phyloP scores from a whole-genome alignment of 169 alveolate species.

The Toxoplasma gondii region DNA sequence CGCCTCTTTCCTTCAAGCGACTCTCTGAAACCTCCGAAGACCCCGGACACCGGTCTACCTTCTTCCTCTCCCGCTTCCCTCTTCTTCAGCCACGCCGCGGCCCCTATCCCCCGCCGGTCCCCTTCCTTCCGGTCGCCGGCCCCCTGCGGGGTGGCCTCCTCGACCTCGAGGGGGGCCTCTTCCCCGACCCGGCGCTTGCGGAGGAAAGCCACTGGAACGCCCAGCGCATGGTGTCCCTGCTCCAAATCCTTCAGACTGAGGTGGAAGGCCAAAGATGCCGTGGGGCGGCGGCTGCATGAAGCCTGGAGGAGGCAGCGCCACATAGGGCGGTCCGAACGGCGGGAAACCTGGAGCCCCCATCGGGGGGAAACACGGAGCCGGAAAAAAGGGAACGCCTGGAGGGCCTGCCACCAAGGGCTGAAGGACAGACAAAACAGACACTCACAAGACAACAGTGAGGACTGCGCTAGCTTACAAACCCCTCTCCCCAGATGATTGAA shows the following conservation, averaged over 20 bases:
- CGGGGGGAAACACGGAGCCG: conserved; percentile 25
- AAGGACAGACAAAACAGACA: not conserved
- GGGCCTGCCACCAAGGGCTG: conserved; percentile 5
- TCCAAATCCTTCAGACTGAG: not conserved
- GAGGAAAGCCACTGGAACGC: not conserved
- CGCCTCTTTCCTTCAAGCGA: not conserved
- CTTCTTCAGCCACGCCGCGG: conserved; percentile 2
- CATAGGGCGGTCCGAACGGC: conserved; percentile 14
- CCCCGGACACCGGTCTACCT: not conserved
- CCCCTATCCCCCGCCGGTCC: not conserved
- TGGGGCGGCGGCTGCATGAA: not conserved
- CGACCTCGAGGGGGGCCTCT: conserved; percentile 7
- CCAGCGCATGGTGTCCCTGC: not conserved
- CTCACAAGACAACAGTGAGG: not conserved
- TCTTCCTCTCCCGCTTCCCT: not conserved
- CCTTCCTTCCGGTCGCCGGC: not conserved
- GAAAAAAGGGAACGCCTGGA: conserved; percentile 13
- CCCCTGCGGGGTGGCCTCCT: not conserved
- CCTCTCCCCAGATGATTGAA: too few relatives aligned
- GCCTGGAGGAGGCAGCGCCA: conserved; percentile 32
- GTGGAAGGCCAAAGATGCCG: not conserved
- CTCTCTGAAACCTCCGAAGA: not conserved
- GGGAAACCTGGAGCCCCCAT: not conserved
- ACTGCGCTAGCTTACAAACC: too few relatives aligned
- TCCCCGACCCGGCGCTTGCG: not conserved